Conservation (phyloP, 2,329 filamentous ascomycete species). For the Aspergillus sp. region DNA sequence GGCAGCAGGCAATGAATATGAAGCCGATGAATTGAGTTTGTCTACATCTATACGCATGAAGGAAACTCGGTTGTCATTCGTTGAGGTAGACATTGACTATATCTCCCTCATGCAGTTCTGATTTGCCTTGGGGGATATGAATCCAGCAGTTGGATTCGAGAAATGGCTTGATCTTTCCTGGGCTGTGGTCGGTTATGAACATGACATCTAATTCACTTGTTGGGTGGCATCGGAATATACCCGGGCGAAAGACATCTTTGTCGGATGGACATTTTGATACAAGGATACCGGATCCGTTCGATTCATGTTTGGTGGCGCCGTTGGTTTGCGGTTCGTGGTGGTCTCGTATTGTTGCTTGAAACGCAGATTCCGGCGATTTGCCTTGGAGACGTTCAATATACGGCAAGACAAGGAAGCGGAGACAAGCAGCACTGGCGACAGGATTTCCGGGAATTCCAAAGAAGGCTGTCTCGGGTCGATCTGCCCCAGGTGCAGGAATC, state of each 20-base stretch:
- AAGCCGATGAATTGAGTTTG: slow-evolving; percentile 11
- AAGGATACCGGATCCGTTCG: not conserved
- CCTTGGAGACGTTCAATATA: slow-evolving; percentile 16
- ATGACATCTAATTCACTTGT: slow-evolving; percentile 2
- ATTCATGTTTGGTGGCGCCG: not conserved
- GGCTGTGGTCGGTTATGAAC: slow-evolving; percentile 15
- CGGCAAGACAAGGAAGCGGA: slow-evolving; percentile 22
- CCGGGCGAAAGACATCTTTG: slow-evolving; percentile 8
- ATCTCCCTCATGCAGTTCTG: slow-evolving; percentile 8
- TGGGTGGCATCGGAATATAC: not conserved
- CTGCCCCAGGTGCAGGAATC: slow-evolving; percentile 2
- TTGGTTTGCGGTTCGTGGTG: not conserved
- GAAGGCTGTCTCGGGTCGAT: slow-evolving; percentile 11
- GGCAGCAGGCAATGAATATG: slow-evolving; percentile 35
- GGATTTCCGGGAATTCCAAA: slow-evolving; percentile 25
- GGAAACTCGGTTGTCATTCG: not conserved
- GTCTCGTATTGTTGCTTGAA: not conserved
- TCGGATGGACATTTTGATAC: slow-evolving; percentile 2
- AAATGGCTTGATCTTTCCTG: slow-evolving; percentile 18
- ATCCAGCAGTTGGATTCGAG: slow-evolving; percentile 19
- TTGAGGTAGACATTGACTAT: slow-evolving; percentile 7
- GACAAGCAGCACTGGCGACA: slow-evolving; percentile 21
- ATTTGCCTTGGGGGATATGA: slow-evolving; percentile 12
- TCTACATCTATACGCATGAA: too few species aligned
- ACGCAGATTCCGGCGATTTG: not conserved